Evolutionary conservation across 768 basidiomycete genomes (phyloP), one percentile per base, ranked within the genome.

Genomic region (Leucogyrophana mollusca): DNA sequence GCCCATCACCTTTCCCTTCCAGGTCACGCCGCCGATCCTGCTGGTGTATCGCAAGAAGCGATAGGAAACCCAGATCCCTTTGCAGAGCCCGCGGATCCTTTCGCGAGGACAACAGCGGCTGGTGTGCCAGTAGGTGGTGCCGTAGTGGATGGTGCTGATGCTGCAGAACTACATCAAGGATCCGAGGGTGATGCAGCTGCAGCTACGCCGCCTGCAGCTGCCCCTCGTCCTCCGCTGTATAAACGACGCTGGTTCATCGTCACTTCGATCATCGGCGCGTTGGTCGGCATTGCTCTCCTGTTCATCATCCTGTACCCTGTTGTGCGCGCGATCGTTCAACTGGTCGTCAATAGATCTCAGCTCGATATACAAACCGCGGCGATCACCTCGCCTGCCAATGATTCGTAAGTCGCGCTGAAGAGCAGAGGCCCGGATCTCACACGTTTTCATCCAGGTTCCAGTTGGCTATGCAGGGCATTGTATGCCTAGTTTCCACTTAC

Each of bases 251-350:
- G 74, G 72, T 85, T 87, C 69, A 81, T 86, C 48, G 74, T 85
- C 49, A 72, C 75, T 22, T 70, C 72, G 43, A 57, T 80, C 50
- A 70, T 85, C 22, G 56, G 71, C 3, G 62, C 73, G 14, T 72
- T 76, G 4, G 56, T 87, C 13, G 78, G 69, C 27, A 84, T 88
- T 43, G 81, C 73, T 13, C 58, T 87, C 30, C 62, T 87, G 16
- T 88, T 87, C 63, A 77, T 87, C 50, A 38, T 87, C 9, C 62
- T 88, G 18, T 87, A 79, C 60, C 85, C 85, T 5, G 81, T 87
- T 45, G 70, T 87, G 46, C 74, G 66, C 40, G 84, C 84, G 36
- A 83, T 87, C 52, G 73, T 78, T 16, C 83, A 85, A 52, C 72
- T 80, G 34, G 77, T 87, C 33, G 74, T 87, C 13, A 79, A 85